These are phyloP conservation scores for Scheffersomyces cryptocercus DNA, from an alignment of 1,139 yeast genomes.

Conservation along the genomic window DNA sequence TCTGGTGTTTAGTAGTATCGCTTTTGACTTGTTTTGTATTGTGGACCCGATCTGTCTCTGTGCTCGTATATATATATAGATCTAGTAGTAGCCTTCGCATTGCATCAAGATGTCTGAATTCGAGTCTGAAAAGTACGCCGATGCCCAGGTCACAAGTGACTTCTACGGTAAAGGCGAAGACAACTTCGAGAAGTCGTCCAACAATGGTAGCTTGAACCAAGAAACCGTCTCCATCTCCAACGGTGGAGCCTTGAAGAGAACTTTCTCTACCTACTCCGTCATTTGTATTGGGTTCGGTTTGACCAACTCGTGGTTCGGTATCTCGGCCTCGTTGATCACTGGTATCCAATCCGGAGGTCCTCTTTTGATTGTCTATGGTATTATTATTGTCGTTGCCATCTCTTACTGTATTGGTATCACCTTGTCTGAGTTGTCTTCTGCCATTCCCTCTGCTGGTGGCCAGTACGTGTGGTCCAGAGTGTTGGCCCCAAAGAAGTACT, in stretches of 20 bases:
- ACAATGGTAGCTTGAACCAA: not conserved
- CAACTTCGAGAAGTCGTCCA: no score
- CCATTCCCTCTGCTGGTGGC: conserved; percentile 67
- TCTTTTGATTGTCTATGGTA: conserved; percentile 65
- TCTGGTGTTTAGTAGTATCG: no score
- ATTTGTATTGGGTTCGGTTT: conserved; percentile 69
- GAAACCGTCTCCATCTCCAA: conserved; percentile 1
- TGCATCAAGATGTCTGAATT: no score
- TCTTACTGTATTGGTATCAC: conserved; percentile 55
- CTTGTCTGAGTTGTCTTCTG: conserved; percentile 54
- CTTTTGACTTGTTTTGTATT: no score
- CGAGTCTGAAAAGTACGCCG: no score
- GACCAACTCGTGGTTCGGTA: conserved; percentile 72
- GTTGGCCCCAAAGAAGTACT: conserved; percentile 51
- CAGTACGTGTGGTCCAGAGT: conserved; percentile 66
- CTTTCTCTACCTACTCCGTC: conserved; percentile 49
- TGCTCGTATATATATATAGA: no score
- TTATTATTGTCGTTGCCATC: conserved; percentile 57
- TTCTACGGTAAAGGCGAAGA: no score
- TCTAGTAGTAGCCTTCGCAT: no score
- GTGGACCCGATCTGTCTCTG: no score
- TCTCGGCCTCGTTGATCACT: conserved; percentile 62
- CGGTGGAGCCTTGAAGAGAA: conserved; percentile 32
- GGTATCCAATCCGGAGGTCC: conserved; percentile 73
- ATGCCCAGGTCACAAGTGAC: no score